Evolutionary conservation across 1,284 basidiomycete genomes (phyloP).

Genomic region (Cutaneotrichosporon arboriforme): DNA sequence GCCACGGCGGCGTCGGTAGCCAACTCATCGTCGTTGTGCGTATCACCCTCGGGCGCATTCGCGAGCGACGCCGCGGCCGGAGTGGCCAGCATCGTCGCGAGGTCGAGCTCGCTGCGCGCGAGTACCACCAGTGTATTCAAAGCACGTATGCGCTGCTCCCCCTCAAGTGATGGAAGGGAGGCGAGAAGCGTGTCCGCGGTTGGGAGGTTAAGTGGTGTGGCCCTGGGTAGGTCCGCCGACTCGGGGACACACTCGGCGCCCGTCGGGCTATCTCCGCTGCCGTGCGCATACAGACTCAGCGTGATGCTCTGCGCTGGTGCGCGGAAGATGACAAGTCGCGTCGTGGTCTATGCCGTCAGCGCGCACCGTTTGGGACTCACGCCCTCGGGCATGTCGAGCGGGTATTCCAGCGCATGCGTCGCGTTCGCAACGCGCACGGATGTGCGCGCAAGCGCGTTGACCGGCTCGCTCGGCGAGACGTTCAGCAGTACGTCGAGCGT

Average conservation of each 20-base stretch:
- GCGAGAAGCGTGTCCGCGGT: not conserved
- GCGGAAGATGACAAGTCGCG: constrained; percentile 11
- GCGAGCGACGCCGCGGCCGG: not conserved
- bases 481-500: constrained; percentile 12
- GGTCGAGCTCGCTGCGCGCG: not conserved
- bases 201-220: constrained; percentile 1
- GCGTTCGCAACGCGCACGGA: not conserved
- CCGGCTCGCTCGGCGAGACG: constrained; percentile 4
- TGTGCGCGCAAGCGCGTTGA: constrained; percentile 12
- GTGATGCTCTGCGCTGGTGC: constrained; percentile 7
- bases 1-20: not conserved
- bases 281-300: constrained; percentile 8
- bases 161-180: not conserved
- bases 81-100: not conserved
- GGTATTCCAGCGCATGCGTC: constrained; percentile 7
- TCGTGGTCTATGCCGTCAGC: constrained; percentile 8
- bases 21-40: not conserved
- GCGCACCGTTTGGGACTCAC: not conserved
- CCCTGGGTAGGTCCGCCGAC: too few relatives aligned
- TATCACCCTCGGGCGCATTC: too few relatives aligned
- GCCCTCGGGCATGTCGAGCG: constrained; percentile 9
- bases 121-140: not conserved
- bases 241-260: not conserved
- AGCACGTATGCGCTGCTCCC: not conserved
- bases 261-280: not conserved